phyloP scores from a whole-genome alignment of 2,329 filamentous ascomycete species.

The Epichloe baconii region DNA sequence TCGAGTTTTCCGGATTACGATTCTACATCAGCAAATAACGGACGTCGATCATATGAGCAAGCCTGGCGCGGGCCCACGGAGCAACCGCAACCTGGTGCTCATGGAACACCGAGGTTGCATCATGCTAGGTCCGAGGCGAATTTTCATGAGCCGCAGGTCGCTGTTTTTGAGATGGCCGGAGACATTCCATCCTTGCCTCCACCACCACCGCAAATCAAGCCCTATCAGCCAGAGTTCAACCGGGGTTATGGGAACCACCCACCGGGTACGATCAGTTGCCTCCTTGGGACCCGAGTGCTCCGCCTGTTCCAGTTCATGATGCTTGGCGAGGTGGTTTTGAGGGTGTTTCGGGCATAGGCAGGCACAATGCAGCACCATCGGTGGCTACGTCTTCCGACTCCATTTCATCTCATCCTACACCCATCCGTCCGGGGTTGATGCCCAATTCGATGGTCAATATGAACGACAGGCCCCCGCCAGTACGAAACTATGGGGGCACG shows the following conservation, averaged over 20 bases:
- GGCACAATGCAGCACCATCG: slow-evolving; percentile 15
- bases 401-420: slow-evolving; percentile 48
- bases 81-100: slow-evolving; percentile 35
- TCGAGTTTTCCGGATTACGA: slow-evolving; percentile 31
- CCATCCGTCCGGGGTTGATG: slow-evolving; percentile 50
- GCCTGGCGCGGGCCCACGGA: slow-evolving; percentile 28
- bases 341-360: slow-evolving; percentile 1
- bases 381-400: slow-evolving; percentile 27
- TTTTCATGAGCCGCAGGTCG: slow-evolving; percentile 48
- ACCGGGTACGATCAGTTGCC: slow-evolving; percentile 16
- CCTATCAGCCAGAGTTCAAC: slow-evolving; percentile 15
- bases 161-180: slow-evolving; percentile 60
- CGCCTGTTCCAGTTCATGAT: slow-evolving; percentile 12
- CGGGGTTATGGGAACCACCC: slow-evolving; percentile 12
- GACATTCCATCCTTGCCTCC: slow-evolving; percentile 46
- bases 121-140: slow-evolving; percentile 57
- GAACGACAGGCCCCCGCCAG: slow-evolving; percentile 43
- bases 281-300: slow-evolving; percentile 19
- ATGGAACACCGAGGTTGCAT: slow-evolving; percentile 38
- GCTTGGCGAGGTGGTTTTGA: neutral
- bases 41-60: slow-evolving; percentile 33
- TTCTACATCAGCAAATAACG: slow-evolving; percentile 19
- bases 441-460: slow-evolving; percentile 42
- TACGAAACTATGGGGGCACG: slow-evolving; percentile 40
- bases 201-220: slow-evolving; percentile 24